Conservation (phyloP, 2,329 filamentous ascomycete genomes). For the Dryadomyces quercus-mongolicae region DNA sequence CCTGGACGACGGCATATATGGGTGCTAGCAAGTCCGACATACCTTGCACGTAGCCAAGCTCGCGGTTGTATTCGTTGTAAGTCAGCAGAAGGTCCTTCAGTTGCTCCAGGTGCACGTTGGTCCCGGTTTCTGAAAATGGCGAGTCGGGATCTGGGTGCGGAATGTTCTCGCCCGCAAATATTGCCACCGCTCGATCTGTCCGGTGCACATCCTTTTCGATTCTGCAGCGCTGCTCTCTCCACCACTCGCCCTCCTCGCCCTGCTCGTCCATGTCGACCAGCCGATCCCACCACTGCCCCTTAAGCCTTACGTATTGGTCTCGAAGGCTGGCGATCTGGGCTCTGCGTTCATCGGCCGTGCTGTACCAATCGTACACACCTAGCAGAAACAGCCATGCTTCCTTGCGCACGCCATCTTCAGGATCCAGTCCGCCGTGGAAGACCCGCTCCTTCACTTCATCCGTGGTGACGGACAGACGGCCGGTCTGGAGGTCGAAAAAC, state of each 20-base stretch:
- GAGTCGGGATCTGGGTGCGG: slow-evolving; percentile 94
- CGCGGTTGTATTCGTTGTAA: slow-evolving; percentile 95
- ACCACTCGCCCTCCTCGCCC: slow-evolving; percentile 81
- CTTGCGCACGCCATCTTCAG: slow-evolving; percentile 85
- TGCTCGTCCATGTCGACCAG: slow-evolving; percentile 73
- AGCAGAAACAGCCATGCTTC: slow-evolving; percentile 94
- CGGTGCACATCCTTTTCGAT: slow-evolving; percentile 99
- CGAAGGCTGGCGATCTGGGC: slow-evolving; percentile 73
- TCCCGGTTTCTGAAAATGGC: slow-evolving; percentile 83
- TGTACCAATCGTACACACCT: slow-evolving; percentile 89
- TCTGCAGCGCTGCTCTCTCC: slow-evolving; percentile 83
- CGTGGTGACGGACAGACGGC: slow-evolving; percentile 63
- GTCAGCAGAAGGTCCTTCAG: slow-evolving; percentile 99
- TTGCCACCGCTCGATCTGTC: slow-evolving; percentile 86
- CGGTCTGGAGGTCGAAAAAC: slow-evolving; percentile 70
- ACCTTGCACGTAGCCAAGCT: slow-evolving; percentile 92
- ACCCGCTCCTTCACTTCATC: slow-evolving; percentile 96
- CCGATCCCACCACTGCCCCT: slow-evolving; percentile 92
- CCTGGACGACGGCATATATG: slow-evolving; percentile 93
- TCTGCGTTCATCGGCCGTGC: slow-evolving; percentile 71
- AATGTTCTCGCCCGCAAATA: slow-evolving; percentile 92
- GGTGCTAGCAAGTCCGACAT: slow-evolving; percentile 96
- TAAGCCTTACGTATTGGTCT: slow-evolving; percentile 89
- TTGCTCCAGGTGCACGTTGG: slow-evolving; percentile 95
- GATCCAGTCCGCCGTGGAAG: slow-evolving; percentile 83